Base-by-base conservation (phyloP, 2,329 filamentous ascomycete species). In the Penicillium freii region DNA sequence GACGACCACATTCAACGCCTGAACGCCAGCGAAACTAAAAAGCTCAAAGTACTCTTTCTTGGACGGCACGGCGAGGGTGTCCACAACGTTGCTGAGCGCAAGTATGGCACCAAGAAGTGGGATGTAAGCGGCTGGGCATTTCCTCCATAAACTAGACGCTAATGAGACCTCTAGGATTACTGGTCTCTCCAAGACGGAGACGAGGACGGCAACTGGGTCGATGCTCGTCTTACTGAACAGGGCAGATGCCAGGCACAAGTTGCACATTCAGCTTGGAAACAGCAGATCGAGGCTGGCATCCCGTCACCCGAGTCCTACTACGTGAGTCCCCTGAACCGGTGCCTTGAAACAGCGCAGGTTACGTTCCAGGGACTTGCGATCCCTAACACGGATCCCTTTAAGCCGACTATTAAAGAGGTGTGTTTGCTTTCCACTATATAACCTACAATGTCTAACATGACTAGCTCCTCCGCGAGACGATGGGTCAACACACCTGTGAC, bases 401-500 rank as follows among this genome's bases (percentile, higher is more conserved):
- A 70, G n/a, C 84, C 84, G 0, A 66, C 77, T 0, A 71, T 87
- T 59, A 86, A 86, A 66, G 84, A 87, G 65, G 77, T 80, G 64
- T 42, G 49, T 43, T 21, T 15, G 8, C 10, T 39, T 27, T 8
- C 17, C 15, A n/a, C 6, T 27, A 8, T 4, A 11, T 2, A 17
- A 13, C 19, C 6, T 33, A 11, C 29, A 21, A 17, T 51, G 5
- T 27, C n/a, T 55, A 27, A 57, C 23, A 4, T 1, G 7, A 23
- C 5, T 52, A 77, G 75, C 71, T 81, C 38, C 75, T 87, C 39
- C 77, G 84, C 13, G 85, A 87, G 71, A 81, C 81, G 0, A 78
- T 86, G 52, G 83, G 83, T 19, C 77, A 83, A 29, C 84, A 87
- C 68, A 87, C 84, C 0, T 87, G 85, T 67, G 83, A 87, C 69